These are phyloP conservation scores for Penicillium diatomitis DNA, from an alignment of 495 filamentous ascomycete species.

Conservation along the genomic window DNA sequence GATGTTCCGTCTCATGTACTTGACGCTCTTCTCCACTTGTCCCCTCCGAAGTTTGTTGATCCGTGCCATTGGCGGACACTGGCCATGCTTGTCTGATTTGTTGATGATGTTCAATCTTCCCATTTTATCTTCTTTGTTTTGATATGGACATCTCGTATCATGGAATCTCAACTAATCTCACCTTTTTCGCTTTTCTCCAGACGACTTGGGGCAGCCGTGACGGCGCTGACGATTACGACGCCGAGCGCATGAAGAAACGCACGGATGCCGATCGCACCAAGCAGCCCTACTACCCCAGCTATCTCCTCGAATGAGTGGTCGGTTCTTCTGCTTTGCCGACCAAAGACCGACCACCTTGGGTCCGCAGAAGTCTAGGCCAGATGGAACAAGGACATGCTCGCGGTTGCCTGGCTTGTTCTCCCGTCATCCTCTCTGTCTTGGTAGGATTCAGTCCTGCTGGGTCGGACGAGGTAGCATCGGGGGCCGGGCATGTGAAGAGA, in stretches of 20 bases:
- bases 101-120: neutral
- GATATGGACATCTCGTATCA: neutral
- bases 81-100: slow-evolving; percentile 9
- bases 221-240: slow-evolving; percentile 48
- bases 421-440: neutral
- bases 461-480: too few relatives aligned
- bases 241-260: slow-evolving; percentile 45
- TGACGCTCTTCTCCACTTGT: too few relatives aligned
- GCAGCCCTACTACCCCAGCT: slow-evolving; percentile 24
- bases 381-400: neutral
- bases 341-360: neutral
- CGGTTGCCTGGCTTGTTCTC: neutral
- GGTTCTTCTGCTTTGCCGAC: neutral
- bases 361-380: neutral
- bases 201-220: slow-evolving; percentile 53
- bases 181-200: slow-evolving; percentile 15
- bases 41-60: too few relatives aligned
- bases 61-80: neutral
- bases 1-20: too few relatives aligned
- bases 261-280: slow-evolving; percentile 34
- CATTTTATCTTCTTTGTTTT: neutral
- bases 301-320: slow-evolving; percentile 18
- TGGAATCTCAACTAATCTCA: slow-evolving; percentile 6
- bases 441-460: too few relatives aligned
- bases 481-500: too few relatives aligned